Evolutionary conservation across 352 stramenopile species (phyloP).

Genomic region (Aphanomyces invadans): DNA sequence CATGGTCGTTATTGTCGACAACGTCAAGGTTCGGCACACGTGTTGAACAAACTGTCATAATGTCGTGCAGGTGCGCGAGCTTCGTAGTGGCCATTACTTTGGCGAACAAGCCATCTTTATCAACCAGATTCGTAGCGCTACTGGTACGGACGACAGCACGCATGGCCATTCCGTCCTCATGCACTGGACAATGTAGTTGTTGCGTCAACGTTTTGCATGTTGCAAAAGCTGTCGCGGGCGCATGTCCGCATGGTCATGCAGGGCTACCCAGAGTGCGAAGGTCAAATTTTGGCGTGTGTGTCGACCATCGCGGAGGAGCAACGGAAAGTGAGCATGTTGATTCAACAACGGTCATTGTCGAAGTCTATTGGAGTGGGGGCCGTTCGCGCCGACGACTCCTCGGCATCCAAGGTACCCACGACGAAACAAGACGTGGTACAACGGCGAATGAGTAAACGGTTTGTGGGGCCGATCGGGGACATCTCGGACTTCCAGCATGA

Average conservation of each 20-base stretch:
- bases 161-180: too few species aligned
- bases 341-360: background rate
- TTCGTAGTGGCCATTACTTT: constrained; percentile 53
- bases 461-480: background rate
- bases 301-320: background rate
- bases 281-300: constrained; percentile 14
- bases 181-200: constrained; percentile 28
- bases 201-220: constrained; percentile 52
- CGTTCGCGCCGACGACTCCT: background rate
- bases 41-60: too few species aligned
- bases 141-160: constrained; percentile 16
- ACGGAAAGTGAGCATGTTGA: background rate
- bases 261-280: background rate
- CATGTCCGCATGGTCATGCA: background rate
- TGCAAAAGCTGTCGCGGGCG: constrained; percentile 40
- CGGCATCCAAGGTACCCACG: background rate
- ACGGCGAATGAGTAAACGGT: background rate
- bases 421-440: background rate
- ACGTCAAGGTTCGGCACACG: constrained; percentile 33
- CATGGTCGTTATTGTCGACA: constrained; percentile 43
- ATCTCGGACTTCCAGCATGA: background rate
- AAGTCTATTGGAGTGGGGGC: constrained; percentile 2
- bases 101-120: constrained; percentile 52
- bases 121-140: constrained; percentile 41
- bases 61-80: constrained; percentile 33